These are phyloP conservation scores for Fusarium udum DNA, from an alignment of 2,329 filamentous ascomycete genomes.

Conservation along the genomic window DNA sequence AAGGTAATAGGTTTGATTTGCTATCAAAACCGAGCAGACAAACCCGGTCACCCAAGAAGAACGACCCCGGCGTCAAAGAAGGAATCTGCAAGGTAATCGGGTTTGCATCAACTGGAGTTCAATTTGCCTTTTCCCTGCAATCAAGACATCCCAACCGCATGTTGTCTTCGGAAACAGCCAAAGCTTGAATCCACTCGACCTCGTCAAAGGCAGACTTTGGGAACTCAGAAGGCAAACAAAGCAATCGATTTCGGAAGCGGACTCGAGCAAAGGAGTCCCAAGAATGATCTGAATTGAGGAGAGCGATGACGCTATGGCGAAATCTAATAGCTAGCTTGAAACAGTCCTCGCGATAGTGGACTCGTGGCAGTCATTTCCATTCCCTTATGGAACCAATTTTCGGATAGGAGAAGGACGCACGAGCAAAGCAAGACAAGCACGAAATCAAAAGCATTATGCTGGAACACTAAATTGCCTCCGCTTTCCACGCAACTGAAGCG, in stretches of 20 bases:
- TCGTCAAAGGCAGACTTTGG: conserved; percentile 45
- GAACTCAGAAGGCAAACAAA: conserved; percentile 35
- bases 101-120: conserved; percentile 43
- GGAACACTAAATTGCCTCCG: conserved; percentile 24
- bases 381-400: conserved; percentile 41
- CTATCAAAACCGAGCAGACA: conserved; percentile 38
- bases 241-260: conserved; percentile 41
- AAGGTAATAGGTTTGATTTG: conserved; percentile 44
- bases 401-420: conserved; percentile 37
- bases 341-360: conserved; percentile 47
- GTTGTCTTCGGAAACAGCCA: conserved; percentile 42
- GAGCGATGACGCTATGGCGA: conserved; percentile 50
- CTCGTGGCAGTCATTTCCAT: conserved; percentile 38
- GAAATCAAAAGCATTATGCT: conserved; percentile 47
- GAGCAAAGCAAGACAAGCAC: conserved; percentile 46
- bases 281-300: conserved; percentile 45
- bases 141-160: conserved; percentile 34
- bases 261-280: conserved; percentile 34
- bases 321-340: conserved; percentile 51
- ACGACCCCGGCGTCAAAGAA: conserved; percentile 30
- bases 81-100: conserved; percentile 34
- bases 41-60: conserved; percentile 27
- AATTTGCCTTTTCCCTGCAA: conserved; percentile 41
- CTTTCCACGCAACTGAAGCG: conserved; percentile 25
- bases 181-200: conserved; percentile 45